phyloP scores from a whole-genome alignment of 495 filamentous ascomycete species.

The Bathelium albidoporum region DNA sequence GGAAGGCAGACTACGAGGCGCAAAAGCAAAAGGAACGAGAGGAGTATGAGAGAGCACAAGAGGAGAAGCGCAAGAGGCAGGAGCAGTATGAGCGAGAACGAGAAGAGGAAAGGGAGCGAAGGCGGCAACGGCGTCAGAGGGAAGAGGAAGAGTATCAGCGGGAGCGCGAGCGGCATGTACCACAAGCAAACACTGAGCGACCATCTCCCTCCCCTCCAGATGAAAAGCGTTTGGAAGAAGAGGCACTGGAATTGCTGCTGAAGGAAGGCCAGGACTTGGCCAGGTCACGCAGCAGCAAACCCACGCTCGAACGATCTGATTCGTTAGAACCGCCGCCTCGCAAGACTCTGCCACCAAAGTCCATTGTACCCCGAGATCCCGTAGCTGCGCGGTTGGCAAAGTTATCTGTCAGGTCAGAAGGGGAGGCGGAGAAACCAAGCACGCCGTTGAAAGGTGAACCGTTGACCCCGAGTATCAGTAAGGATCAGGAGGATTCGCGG shows the following conservation, averaged over 20 bases:
- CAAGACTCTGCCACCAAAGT: conserved; percentile 26
- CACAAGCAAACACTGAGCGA: neutral
- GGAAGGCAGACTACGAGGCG: neutral
- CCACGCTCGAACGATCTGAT: conserved; percentile 44
- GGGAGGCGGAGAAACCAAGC: conserved; percentile 14
- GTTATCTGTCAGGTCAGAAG: conserved; percentile 15
- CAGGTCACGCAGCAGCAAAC: conserved; percentile 41
- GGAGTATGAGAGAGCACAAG: conserved; percentile 13
- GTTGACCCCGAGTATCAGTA: neutral
- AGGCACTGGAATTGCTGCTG: conserved; percentile 26
- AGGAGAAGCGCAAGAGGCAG: conserved; percentile 1
- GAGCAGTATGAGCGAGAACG: conserved; percentile 16
- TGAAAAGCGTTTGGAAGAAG: conserved; percentile 30
- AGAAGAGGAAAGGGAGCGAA: conserved; percentile 17
- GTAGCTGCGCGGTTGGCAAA: conserved; percentile 21
- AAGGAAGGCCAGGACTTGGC: conserved; percentile 51
- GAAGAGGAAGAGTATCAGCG: conserved; percentile 11
- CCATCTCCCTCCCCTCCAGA: neutral
- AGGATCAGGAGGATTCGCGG: conserved; percentile 11
- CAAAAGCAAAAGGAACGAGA: conserved; percentile 13
- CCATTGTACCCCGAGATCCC: conserved; percentile 27
- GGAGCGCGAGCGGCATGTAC: conserved; percentile 19
- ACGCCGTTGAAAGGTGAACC: conserved; percentile 1
- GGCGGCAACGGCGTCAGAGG: neutral
- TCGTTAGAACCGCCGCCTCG: conserved; percentile 37